Evolutionary conservation across 208 protist species (phyloP), one percentile per base, ranked within the genome.

Genomic region (Leishmania guyanensis): DNA sequence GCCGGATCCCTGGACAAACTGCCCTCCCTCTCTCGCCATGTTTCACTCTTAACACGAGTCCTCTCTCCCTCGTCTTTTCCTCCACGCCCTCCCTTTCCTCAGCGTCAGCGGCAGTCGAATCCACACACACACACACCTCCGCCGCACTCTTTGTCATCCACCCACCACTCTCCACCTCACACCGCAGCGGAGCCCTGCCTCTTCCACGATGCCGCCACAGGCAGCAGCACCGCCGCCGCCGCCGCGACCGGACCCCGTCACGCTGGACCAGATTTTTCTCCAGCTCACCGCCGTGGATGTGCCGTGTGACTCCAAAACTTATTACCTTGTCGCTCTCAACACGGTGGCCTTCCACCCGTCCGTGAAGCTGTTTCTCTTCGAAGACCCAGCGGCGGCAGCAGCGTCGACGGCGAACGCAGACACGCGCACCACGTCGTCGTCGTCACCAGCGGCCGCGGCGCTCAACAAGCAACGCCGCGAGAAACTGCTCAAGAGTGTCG

Each of bases 281-380:
- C 71, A 83, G 39, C 84, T 97, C 22, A 95, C 91, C 14, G 81
- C 81, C 26, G 53, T 56, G 33, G 83, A 87, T 62, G 82, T 84
- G 14, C 53, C 80, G 26, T 81, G 90, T 78, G 84, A 94, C 65
- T 78, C 87, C 43, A 90, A 92, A 66, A 89, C 93, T 33, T 95
- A 97, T 84, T 86, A 93, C 84, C 84, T 95, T 50, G 89, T 96
- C 22, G 93, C 93, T 3, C 89, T 96, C 82, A 91, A 86, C 85
- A 94, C 90, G 22, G 89, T 96, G 26, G 90, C 89, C 78, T 96
- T 96, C 78, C 90, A 96, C 77, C 87, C 91, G 16, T 90, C 83
- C 54, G 93, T 96, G n/a, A 96, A 96, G 76, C 90, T 95, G 8
- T 95, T 91, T 79, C 84, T 94, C 46, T 96, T 89, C 80, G 91